phyloP scores from a whole-genome alignment of 176 grass and related monocot genomes.

The Triticum monococcum region DNA sequence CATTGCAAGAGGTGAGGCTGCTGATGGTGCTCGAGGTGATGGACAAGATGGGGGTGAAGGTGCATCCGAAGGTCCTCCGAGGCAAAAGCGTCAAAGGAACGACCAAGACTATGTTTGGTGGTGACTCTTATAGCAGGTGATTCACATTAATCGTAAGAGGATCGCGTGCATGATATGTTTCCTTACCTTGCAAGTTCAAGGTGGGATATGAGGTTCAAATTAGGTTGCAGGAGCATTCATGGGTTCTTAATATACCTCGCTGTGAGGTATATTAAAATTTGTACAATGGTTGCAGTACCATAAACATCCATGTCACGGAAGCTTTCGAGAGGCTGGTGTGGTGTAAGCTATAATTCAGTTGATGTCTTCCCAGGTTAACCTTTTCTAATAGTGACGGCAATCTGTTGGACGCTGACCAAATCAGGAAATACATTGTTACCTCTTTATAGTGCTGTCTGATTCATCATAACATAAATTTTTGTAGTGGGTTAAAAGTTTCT shows the following conservation, averaged over 20 bases:
- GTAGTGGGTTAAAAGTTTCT: not conserved
- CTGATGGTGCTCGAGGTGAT: not conserved
- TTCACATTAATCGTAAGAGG: not conserved
- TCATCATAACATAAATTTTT: not conserved
- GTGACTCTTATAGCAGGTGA: not conserved
- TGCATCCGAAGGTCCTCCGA: not conserved
- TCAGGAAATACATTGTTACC: not conserved
- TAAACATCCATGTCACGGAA: not conserved
- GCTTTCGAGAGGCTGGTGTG: not conserved
- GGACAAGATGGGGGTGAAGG: not conserved
- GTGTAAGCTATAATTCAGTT: not conserved
- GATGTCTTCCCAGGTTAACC: not conserved
- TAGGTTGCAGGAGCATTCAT: not conserved
- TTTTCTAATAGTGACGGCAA: not conserved
- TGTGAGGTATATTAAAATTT: not conserved
- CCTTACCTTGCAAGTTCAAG: not conserved
- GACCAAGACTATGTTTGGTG: not conserved
- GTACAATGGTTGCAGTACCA: not conserved
- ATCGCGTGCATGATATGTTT: not conserved
- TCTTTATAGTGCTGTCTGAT: not conserved
- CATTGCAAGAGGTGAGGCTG: not conserved
- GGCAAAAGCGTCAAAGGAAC: conserved; percentile 2
- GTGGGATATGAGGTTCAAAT: not conserved
- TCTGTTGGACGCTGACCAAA: not conserved
- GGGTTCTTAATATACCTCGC: not conserved